Evolutionary conservation across 208 protist genomes (phyloP).

Genomic region (Acanthamoeba triangularis): DNA sequence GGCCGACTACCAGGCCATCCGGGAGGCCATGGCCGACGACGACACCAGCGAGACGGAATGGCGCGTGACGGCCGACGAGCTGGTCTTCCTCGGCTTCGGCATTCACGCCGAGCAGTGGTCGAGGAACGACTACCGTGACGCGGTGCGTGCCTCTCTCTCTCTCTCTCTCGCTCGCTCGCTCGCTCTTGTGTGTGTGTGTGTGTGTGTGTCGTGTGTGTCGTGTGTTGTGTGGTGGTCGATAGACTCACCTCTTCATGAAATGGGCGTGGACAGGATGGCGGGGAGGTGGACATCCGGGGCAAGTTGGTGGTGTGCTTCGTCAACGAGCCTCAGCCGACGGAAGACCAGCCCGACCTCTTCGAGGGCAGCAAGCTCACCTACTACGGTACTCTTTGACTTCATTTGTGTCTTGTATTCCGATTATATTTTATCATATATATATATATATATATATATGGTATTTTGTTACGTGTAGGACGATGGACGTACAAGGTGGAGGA

Average conservation of each 20-base stretch:
- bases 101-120: slow-evolving; percentile 9
- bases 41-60: background rate
- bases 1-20: slow-evolving; percentile 38
- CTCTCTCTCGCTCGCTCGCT: background rate
- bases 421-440: background rate
- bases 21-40: background rate
- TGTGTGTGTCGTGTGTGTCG: background rate
- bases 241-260: background rate
- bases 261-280: background rate
- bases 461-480: background rate
- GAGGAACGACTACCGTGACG: background rate
- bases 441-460: background rate
- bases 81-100: slow-evolving; percentile 39
- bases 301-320: slow-evolving; percentile 55
- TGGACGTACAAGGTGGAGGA: slow-evolving; percentile 65
- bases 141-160: background rate
- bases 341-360: slow-evolving; percentile 35
- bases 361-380: slow-evolving; percentile 32
- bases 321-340: slow-evolving; percentile 21
- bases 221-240: background rate
- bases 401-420: background rate
- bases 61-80: background rate
- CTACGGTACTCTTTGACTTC: background rate
- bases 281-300: background rate
- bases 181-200: background rate